Conservation (phyloP, 2,329 filamentous ascomycete species). For the Elsinoe ampelina region DNA sequence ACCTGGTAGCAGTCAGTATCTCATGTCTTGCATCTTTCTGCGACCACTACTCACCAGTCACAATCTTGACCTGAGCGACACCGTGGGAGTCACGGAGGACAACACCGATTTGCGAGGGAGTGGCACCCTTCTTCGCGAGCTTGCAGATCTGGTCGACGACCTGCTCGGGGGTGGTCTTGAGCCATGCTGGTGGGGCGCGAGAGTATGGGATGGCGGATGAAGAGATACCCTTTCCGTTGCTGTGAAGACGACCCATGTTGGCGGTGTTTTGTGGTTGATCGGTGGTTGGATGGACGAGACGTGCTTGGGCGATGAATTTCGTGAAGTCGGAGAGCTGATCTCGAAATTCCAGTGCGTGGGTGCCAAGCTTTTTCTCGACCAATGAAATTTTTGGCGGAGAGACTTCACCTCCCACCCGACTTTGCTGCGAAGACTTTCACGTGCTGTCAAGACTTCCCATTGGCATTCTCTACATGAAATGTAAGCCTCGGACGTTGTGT, state of each 20-base stretch:
- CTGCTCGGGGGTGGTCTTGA: conserved; percentile 98
- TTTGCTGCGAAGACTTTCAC: background rate
- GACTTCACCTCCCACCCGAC: background rate
- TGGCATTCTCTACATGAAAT: no score
- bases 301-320: conserved; percentile 8
- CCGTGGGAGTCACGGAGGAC: conserved; percentile 97
- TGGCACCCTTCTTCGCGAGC: conserved; percentile 97
- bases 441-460: background rate
- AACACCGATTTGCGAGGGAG: conserved; percentile 98
- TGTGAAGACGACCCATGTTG: conserved; percentile 96
- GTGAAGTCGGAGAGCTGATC: background rate
- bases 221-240: conserved; percentile 98
- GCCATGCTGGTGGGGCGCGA: conserved; percentile 82
- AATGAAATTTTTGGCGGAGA: background rate
- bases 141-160: conserved; percentile 99
- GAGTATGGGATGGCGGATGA: conserved; percentile 95
- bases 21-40: background rate
- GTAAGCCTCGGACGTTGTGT: no score
- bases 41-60: conserved; percentile 63
- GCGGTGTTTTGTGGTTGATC: conserved; percentile 25
- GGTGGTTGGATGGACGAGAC: conserved; percentile 12
- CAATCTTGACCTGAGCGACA: conserved; percentile 93
- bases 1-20: conserved; percentile 44
- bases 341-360: conserved; percentile 12
- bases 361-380: conserved; percentile 2